Percentiles rank a stretch among this genome's conserved stretches.
These are phyloP conservation scores for Chaetomidium leptoderma DNA, from an alignment of 495 filamentous ascomycete genomes.

Conservation along the genomic window DNA sequence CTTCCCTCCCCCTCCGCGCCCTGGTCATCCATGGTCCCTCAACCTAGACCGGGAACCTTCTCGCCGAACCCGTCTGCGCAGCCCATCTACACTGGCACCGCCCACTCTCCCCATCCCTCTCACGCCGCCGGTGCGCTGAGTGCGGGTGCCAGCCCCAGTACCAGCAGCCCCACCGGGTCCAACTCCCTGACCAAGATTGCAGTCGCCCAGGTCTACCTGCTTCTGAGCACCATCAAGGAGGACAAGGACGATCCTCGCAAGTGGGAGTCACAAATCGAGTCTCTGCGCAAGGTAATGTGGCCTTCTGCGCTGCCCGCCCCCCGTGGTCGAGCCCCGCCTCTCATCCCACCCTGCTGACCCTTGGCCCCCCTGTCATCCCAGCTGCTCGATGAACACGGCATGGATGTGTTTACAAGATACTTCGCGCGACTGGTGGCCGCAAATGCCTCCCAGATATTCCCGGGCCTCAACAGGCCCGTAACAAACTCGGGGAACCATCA, in stretches of 20 bases:
- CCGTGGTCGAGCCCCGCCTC: constrained; percentile 3
- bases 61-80: constrained; percentile 52
- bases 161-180: constrained; percentile 58
- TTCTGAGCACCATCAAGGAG: constrained; percentile 90
- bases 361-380: constrained; percentile 35
- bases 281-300: constrained; percentile 73
- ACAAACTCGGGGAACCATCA: constrained; percentile 75
- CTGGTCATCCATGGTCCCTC: constrained; percentile 38
- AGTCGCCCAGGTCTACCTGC: constrained; percentile 88
- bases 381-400: constrained; percentile 92
- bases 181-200: constrained; percentile 76
- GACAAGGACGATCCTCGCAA: constrained; percentile 80
- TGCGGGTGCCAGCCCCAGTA: constrained; percentile 61
- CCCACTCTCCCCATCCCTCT: constrained; percentile 51
- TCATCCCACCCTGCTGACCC: constrained; percentile 13
- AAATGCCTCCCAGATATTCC: constrained; percentile 84
- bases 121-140: constrained; percentile 49
- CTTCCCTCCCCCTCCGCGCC: constrained; percentile 17
- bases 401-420: constrained; percentile 92
- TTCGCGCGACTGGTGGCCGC: constrained; percentile 80
- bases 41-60: constrained; percentile 48
- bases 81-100: constrained; percentile 43
- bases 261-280: constrained; percentile 89
- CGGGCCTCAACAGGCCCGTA: constrained; percentile 61
- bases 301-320: constrained; percentile 8